Conservation (phyloP, 2,329 filamentous ascomycete species). For the Westerdykella aurantiaca region DNA sequence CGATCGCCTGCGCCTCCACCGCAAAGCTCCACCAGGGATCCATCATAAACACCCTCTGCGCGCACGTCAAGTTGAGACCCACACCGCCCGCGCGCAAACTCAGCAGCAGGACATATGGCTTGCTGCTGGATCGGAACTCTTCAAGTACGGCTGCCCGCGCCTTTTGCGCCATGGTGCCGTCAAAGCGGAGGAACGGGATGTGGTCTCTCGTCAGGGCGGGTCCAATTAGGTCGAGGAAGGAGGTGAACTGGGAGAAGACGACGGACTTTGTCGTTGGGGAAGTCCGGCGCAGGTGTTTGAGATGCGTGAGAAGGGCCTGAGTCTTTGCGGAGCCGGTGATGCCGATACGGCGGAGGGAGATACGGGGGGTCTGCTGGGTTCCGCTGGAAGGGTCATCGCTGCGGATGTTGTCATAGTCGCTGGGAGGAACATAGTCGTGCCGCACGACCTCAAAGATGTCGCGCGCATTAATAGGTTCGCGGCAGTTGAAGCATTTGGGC, state of each 20-base stretch:
- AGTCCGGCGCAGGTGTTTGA: conserved; percentile 62
- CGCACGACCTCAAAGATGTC: conserved; percentile 91
- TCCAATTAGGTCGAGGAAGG: conserved; percentile 86
- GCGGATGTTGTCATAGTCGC: conserved; percentile 41
- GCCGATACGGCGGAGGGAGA: conserved; percentile 57
- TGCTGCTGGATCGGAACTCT: conserved; percentile 56
- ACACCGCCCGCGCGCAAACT: conserved; percentile 88
- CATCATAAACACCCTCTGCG: conserved; percentile 95
- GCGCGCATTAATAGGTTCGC: conserved; percentile 70
- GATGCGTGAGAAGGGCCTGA: conserved; percentile 66
- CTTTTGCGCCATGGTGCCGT: conserved; percentile 86
- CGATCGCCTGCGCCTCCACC: conserved; percentile 93
- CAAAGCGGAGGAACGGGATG: conserved; percentile 78
- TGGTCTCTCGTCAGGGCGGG: conserved; percentile 67
- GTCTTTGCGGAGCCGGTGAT: conserved; percentile 83
- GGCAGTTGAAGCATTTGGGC: conserved; percentile 85
- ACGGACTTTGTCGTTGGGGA: conserved; percentile 76
- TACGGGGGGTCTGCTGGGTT: conserved; percentile 41
- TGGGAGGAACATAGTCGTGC: conserved; percentile 55
- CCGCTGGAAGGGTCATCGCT: conserved; percentile 23
- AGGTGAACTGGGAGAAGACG: conserved; percentile 96
- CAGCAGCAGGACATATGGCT: conserved; percentile 71
- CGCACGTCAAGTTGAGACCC: conserved; percentile 84
- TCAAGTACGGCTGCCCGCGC: conserved; percentile 69
- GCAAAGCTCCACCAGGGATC: conserved; percentile 99